Evolutionary conservation across 495 filamentous ascomycete species (phyloP).

Genomic region (Neurospora sp.): DNA sequence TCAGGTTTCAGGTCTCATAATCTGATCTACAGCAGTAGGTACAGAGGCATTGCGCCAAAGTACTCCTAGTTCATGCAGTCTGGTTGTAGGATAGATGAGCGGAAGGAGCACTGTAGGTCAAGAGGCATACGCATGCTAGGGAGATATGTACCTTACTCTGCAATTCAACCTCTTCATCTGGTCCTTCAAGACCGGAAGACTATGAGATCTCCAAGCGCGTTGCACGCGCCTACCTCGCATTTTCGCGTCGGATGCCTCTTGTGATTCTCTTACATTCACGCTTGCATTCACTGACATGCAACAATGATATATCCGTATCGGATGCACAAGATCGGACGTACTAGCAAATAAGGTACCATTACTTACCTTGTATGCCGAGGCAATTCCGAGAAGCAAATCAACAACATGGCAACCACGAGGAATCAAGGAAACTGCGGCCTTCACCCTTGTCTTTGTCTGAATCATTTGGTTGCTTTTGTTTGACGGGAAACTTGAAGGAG

Average conservation of each 20-base stretch:
- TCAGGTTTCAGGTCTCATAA: neutral
- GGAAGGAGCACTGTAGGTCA: neutral
- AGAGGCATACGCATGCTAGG: neutral
- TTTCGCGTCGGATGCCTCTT: neutral
- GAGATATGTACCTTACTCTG: neutral
- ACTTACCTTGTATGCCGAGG: neutral
- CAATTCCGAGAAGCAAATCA: neutral
- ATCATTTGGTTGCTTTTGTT: neutral
- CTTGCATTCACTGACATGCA: neutral
- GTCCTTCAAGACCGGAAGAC: neutral
- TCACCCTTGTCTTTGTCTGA: neutral
- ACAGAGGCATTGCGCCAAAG: neutral
- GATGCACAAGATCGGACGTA: neutral
- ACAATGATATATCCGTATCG: neutral
- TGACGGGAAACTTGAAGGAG: neutral
- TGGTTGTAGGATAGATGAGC: neutral
- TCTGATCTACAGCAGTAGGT: neutral
- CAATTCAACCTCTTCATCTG: neutral
- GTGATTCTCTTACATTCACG: neutral
- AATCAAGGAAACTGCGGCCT: neutral
- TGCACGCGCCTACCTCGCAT: neutral
- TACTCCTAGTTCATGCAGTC: neutral
- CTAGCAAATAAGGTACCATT: neutral
- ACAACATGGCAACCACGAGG: neutral
- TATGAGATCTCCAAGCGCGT: neutral